These are phyloP conservation scores for Psilocybe subaeruginosa DNA, from an alignment of 768 basidiomycete species.

Conservation along the genomic window DNA sequence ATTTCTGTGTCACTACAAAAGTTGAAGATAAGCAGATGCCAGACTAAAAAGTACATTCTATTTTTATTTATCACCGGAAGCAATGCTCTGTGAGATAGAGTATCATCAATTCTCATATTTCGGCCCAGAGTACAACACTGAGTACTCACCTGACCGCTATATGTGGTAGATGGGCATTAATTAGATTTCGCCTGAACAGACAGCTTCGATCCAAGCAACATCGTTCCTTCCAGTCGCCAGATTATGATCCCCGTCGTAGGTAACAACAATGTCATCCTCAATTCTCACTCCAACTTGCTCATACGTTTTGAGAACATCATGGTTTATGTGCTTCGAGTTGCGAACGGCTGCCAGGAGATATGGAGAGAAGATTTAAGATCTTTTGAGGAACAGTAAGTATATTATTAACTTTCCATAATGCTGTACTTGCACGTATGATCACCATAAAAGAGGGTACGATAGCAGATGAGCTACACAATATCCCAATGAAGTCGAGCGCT, in stretches of 20 bases:
- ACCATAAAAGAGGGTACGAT: conserved; percentile 87
- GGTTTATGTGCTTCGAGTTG: conserved; percentile 68
- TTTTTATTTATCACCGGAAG: background rate
- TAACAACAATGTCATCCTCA: conserved; percentile 90
- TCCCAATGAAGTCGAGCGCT: conserved; percentile 92
- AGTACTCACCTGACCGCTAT: background rate
- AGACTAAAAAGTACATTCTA: too few relatives aligned
- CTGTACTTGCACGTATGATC: conserved; percentile 47
- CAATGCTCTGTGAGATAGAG: background rate
- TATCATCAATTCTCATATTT: background rate
- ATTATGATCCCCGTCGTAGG: conserved; percentile 74
- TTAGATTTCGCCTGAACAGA: conserved; percentile 70
- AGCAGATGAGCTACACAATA: conserved; percentile 80
- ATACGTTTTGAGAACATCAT: conserved; percentile 69
- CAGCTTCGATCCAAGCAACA: conserved; percentile 77
- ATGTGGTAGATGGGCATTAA: background rate
- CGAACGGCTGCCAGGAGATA: conserved; percentile 71
- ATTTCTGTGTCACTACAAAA: too few relatives aligned
- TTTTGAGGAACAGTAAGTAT: conserved; percentile 26
- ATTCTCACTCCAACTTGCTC: conserved; percentile 88
- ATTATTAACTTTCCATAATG: background rate
- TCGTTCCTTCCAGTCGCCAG: conserved; percentile 86
- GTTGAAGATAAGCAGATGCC: too few relatives aligned
- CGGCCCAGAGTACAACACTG: background rate
- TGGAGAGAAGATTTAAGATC: conserved; percentile 91